Conservation (phyloP, 805 yeast genomes). For the Lipomyces spencermartinsiae region DNA sequence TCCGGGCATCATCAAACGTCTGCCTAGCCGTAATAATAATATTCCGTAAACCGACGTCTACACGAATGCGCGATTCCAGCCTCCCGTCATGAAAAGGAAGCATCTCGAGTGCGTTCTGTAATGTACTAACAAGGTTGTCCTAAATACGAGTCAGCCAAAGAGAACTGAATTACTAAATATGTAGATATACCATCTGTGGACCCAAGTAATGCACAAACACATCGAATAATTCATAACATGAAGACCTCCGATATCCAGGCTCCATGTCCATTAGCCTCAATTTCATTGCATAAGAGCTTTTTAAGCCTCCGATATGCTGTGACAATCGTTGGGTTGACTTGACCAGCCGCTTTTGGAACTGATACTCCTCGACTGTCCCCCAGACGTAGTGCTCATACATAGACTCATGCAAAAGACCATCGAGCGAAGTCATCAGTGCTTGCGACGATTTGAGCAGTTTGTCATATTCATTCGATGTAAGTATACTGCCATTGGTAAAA, state of each 20-base stretch:
- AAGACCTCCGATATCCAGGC: conserved; percentile 19
- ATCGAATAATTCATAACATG: conserved; percentile 59
- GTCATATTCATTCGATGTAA: conserved; percentile 33
- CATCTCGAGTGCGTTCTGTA: not conserved
- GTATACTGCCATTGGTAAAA: conserved; percentile 27
- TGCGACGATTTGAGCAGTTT: conserved; percentile 24
- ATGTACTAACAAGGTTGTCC: too few relatives aligned
- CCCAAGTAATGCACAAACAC: conserved; percentile 70
- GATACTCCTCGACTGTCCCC: conserved; percentile 64
- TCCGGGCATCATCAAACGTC: conserved; percentile 62
- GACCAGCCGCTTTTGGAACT: conserved; percentile 54
- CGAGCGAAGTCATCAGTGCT: conserved; percentile 42
- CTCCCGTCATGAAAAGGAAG: conserved; percentile 3
- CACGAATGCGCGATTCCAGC: conserved; percentile 43
- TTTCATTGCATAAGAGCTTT: conserved; percentile 66
- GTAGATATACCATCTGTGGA: conserved; percentile 54
- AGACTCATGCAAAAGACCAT: conserved; percentile 60
- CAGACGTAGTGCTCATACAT: conserved; percentile 60
- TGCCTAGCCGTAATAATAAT: conserved; percentile 41
- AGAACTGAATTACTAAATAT: not conserved
- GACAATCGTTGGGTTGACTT: conserved; percentile 58
- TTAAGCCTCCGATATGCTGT: conserved; percentile 67
- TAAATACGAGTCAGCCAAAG: not conserved
- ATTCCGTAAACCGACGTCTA: not conserved
- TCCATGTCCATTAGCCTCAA: conserved; percentile 13